phyloP scores from a whole-genome alignment of 768 basidiomycete genomes.

The Lactarius vividus region DNA sequence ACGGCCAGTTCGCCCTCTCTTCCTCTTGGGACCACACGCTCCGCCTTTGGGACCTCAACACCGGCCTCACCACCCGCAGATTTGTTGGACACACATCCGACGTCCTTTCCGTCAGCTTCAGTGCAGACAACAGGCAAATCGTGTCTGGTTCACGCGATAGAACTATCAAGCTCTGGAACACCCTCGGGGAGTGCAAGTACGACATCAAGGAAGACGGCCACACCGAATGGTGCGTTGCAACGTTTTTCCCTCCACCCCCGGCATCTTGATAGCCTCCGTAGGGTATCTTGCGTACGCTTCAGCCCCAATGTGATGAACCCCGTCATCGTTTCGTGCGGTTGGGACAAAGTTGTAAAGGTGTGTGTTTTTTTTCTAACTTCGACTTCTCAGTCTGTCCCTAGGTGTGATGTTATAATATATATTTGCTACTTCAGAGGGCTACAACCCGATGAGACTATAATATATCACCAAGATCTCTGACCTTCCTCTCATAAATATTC shows the following conservation, averaged over 20 bases:
- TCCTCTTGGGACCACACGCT: slow-evolving; percentile 99
- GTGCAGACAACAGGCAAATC: slow-evolving; percentile 99
- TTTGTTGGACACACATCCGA: slow-evolving; percentile 98
- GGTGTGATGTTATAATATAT: slow-evolving; percentile 41
- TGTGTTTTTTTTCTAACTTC: slow-evolving; percentile 33
- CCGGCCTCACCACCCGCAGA: slow-evolving; percentile 90
- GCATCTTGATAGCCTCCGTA: slow-evolving; percentile 33
- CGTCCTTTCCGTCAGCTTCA: slow-evolving; percentile 98
- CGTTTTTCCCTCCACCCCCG: slow-evolving; percentile 1
- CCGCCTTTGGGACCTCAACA: slow-evolving; percentile 99
- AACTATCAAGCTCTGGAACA: slow-evolving; percentile 99
- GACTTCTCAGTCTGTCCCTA: neutral
- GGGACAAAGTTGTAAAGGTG: slow-evolving; percentile 99
- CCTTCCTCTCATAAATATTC: slow-evolving; percentile 22
- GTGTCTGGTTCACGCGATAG: slow-evolving; percentile 97
- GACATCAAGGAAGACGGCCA: slow-evolving; percentile 99
- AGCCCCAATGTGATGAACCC: slow-evolving; percentile 97
- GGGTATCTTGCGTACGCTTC: slow-evolving; percentile 99
- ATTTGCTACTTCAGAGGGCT: slow-evolving; percentile 38
- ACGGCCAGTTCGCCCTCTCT: slow-evolving; percentile 98
- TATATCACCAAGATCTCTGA: slow-evolving; percentile 75
- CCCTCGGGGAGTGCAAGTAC: slow-evolving; percentile 99
- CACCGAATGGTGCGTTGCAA: slow-evolving; percentile 72
- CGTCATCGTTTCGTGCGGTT: slow-evolving; percentile 97
- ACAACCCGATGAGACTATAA: slow-evolving; percentile 47